Evolutionary conservation across 768 basidiomycete species (phyloP), one percentile per base, ranked within the genome.

Genomic region (Amanita phalloides): DNA sequence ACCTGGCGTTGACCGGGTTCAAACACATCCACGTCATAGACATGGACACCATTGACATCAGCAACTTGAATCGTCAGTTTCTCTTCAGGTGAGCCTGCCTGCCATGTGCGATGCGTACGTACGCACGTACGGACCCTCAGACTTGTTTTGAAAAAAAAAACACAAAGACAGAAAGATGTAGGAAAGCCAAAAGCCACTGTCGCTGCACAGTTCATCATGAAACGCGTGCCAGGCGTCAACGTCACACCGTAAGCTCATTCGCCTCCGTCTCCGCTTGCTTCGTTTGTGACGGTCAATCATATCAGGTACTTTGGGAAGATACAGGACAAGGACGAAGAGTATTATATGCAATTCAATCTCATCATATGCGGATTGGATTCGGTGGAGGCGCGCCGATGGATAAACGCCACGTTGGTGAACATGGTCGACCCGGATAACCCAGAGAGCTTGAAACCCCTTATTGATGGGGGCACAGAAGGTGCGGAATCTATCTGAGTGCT

Each of bases 11-110:
- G 58, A 87, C 90, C 42, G 96, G 96, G 23, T 99, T 98, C 82
- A 90, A 87, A 68, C 90, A 98, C 62, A 96, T 98, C 58, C 92
- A 97, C 73, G 94, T 99, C 55, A 98, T 99, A 64, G 96, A 99
- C 74, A 98, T 99, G 94, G 95, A 99, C 74, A 97, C 95, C 13
- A 99, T 98, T 65, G 95, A 99, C 69, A 89, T 99, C 62, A 97
- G 93, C 62, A 99, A 99, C 67, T 76, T 99, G 57, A 99, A 99
- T 67, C 79, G 96, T 46, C 96, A 99, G 68, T 99, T 99, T 66
- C 73, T 99, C 21, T 99, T 99, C 73, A 80, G 96, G 95, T 91
- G 57, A 47, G 70, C 63, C 17, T 49, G 25, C 26, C 26, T 46
- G 42, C 51, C 26, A 33, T 17, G 20, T 49, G 14, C 21, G 14